phyloP scores from a whole-genome alignment of 345 rosid species.

The Litchi chinensis region DNA sequence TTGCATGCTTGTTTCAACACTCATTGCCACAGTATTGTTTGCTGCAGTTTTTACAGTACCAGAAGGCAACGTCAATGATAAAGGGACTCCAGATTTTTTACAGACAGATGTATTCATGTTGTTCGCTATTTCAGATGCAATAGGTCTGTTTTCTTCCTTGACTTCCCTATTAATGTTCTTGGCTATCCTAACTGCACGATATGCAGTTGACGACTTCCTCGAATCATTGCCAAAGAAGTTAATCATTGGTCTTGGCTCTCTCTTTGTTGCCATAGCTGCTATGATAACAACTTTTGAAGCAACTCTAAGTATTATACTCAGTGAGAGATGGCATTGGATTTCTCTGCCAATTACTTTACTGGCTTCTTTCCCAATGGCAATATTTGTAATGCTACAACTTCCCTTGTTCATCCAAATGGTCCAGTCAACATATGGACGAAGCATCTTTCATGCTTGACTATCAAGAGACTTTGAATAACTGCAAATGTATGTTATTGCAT shows the following conservation, averaged over 20 bases:
- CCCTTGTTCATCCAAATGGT: conserved; percentile 11
- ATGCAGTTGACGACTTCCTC: conserved; percentile 21
- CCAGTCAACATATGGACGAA: neutral
- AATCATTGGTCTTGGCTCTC: conserved; percentile 16
- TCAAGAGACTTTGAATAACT: neutral
- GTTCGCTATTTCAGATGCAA: conserved; percentile 19
- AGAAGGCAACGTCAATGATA: neutral
- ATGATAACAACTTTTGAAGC: conserved; percentile 23
- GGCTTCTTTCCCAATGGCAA: conserved; percentile 5
- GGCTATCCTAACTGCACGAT: conserved; percentile 23
- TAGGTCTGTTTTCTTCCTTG: conserved; percentile 21
- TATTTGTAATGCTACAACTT: conserved; percentile 10
- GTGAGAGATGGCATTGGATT: neutral
- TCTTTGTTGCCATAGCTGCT: conserved; percentile 18
- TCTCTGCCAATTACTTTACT: conserved; percentile 1
- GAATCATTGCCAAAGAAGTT: conserved; percentile 14
- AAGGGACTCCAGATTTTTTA: neutral
- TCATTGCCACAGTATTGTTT: conserved; percentile 21
- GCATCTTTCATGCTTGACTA: neutral
- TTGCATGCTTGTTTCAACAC: conserved; percentile 23
- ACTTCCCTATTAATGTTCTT: conserved; percentile 22
- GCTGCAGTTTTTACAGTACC: conserved; percentile 31
- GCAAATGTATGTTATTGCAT: neutral
- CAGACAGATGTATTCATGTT: conserved; percentile 5
- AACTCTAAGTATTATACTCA: conserved; percentile 1